Evolutionary conservation across 768 basidiomycete species (phyloP), one percentile per base, ranked within the genome.

Genomic region (Postia placenta): DNA sequence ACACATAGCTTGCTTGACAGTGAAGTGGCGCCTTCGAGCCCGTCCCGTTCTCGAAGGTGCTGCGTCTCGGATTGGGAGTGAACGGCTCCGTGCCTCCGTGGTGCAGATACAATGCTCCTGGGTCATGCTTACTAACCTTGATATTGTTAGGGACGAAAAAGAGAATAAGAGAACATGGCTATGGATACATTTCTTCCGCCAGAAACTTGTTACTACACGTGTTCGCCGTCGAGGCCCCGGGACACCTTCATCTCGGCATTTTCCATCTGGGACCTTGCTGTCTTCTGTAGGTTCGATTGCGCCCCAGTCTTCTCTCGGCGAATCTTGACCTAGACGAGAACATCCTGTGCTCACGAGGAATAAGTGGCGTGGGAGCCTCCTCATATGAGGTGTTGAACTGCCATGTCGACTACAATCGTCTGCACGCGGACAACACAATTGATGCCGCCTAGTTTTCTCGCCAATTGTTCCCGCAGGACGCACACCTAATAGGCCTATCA

Each of bases 401-500:
- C 15, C 15, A 33, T 33, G 30, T 7, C 30, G 30, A 33, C 30
- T n/a, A 33, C 7, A 15, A 15, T 15, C 30, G 30, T 33, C 30
- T 33, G 30, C 30, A 33, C 7, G 9, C 30, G 30, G 9, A 15
- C 30, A n/a, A n/a, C n/a, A n/a, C n/a, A n/a, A n/a, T n/a, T 33
- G 30, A 33, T 15, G 15, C 7, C 15, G 30, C 7, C 15, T 33
- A 39, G 38, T 83, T 83, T 67, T 85, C 83, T 51, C 83, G 74
- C 84, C 84, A 87, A 58, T 80, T 78, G 54, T 83, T 74, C 1
- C 75, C 75, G 55, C 84, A 87, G 5, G 70, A 64, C 12, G 78
- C 75, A 55, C 84, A 86, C 24, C 84, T 85, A 53, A 15, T 40
- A 2, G 11, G 17, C 48, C 1, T 7, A 1, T 3, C 9, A 45